Evolutionary conservation across 495 filamentous ascomycete genomes (phyloP).

Genomic region (Aspergillus ostianus): DNA sequence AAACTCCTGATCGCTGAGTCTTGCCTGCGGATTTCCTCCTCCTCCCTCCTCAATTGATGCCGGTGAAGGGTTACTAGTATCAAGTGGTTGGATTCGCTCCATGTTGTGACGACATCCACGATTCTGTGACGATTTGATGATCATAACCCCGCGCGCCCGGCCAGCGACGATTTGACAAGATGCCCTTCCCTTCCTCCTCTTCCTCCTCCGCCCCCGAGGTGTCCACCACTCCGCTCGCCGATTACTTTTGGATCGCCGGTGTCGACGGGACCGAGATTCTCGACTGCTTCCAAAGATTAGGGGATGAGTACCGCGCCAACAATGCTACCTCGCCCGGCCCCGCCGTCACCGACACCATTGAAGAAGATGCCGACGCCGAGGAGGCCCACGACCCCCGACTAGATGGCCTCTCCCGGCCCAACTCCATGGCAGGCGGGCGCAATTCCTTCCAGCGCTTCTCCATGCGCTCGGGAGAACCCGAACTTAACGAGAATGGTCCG

Average conservation of each 20-base stretch:
- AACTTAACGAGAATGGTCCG: constrained; percentile 53
- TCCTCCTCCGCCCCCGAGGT: constrained; percentile 29
- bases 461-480: constrained; percentile 59
- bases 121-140: constrained; percentile 27
- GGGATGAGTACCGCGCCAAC: constrained; percentile 53
- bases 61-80: constrained; percentile 15
- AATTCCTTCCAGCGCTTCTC: constrained; percentile 68
- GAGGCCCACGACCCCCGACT: constrained; percentile 41
- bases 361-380: constrained; percentile 72
- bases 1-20: constrained; percentile 22
- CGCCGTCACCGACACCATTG: constrained; percentile 73
- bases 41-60: constrained; percentile 20
- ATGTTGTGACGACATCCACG: constrained; percentile 37
- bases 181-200: constrained; percentile 28
- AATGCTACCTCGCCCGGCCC: constrained; percentile 45
- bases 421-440: constrained; percentile 58
- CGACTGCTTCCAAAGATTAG: constrained; percentile 43
- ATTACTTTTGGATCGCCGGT: constrained; percentile 99
- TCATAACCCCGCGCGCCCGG: constrained; percentile 20
- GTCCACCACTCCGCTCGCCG: constrained; percentile 80
- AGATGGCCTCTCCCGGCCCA: constrained; percentile 47
- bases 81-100: constrained; percentile 17
- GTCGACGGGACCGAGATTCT: constrained; percentile 66
- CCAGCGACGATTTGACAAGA: constrained; percentile 17
- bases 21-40: constrained; percentile 1